These are phyloP conservation scores for Saccharomycopsis capsularis DNA, from an alignment of 805 yeast genomes.

Conservation along the genomic window DNA sequence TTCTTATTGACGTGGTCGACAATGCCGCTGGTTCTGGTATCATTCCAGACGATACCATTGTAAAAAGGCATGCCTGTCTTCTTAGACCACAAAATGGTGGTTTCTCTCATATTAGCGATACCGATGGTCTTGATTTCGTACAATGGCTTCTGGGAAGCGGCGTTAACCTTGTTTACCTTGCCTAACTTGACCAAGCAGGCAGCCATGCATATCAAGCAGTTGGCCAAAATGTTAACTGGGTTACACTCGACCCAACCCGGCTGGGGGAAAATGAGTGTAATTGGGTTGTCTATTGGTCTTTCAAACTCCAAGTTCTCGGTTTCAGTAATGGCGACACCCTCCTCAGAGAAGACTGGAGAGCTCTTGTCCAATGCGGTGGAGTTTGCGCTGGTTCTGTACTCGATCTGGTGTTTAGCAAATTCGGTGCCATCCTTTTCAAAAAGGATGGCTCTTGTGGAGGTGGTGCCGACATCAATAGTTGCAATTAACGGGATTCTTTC, in stretches of 20 bases:
- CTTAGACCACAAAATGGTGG: slow-evolving; percentile 82
- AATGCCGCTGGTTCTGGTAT: slow-evolving; percentile 73
- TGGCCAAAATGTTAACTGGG: slow-evolving; percentile 74
- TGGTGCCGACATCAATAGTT: slow-evolving; percentile 85
- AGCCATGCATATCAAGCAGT: slow-evolving; percentile 73
- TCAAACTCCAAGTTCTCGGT: slow-evolving; percentile 57
- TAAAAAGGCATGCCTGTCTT: slow-evolving; percentile 75
- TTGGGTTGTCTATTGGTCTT: slow-evolving; percentile 35
- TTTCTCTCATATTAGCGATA: slow-evolving; percentile 93
- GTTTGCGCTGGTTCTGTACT: slow-evolving; percentile 68
- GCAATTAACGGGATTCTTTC: slow-evolving; percentile 42
- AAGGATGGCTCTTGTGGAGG: slow-evolving; percentile 82
- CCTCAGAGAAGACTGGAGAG: slow-evolving; percentile 58
- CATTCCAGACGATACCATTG: slow-evolving; percentile 95
- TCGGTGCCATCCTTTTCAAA: slow-evolving; percentile 70
- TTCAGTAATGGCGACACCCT: slow-evolving; percentile 60
- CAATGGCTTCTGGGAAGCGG: slow-evolving; percentile 39
- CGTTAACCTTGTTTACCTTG: slow-evolving; percentile 45
- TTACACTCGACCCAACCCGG: slow-evolving; percentile 95
- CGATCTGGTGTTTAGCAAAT: slow-evolving; percentile 83
- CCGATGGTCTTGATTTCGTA: slow-evolving; percentile 71
- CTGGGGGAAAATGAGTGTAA: slow-evolving; percentile 69
- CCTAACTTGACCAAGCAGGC: slow-evolving; percentile 54
- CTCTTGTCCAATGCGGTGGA: slow-evolving; percentile 30
- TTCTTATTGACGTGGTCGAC: slow-evolving; percentile 55